Conservation (phyloP, 805 yeast genomes). For the Candida adriatica region DNA sequence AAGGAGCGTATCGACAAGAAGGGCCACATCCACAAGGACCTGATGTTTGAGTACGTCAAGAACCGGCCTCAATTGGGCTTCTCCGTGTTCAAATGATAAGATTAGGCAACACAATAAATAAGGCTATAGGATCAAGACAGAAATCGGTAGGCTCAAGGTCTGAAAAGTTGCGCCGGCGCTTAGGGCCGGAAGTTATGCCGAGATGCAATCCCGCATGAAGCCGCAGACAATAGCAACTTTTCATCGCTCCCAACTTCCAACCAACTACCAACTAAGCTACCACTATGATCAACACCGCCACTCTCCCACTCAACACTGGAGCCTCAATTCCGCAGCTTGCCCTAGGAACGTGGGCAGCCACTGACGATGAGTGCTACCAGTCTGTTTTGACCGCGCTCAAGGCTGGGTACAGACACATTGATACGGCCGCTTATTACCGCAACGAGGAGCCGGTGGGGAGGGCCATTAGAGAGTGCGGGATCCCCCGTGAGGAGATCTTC, state of each 20-base stretch:
- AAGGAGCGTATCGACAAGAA: constrained; percentile 15
- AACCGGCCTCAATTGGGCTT: neutral
- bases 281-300: neutral
- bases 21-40: constrained; percentile 7
- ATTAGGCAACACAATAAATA: too few species aligned
- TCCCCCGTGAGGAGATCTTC: constrained; percentile 57
- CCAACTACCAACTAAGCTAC: neutral
- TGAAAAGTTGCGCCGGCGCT: too few species aligned
- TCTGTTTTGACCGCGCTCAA: constrained; percentile 19
- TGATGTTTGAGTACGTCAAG: constrained; percentile 4
- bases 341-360: constrained; percentile 36
- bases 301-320: constrained; percentile 39
- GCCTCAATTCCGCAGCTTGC: constrained; percentile 45
- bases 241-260: neutral
- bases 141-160: too few species aligned
- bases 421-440: constrained; percentile 48
- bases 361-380: constrained; percentile 1
- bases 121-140: too few species aligned
- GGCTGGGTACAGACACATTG: constrained; percentile 55
- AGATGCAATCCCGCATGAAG: too few species aligned
- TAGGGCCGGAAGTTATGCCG: too few species aligned
- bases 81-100: neutral
- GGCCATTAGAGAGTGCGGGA: constrained; percentile 46
- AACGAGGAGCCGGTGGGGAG: constrained; percentile 50
- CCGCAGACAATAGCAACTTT: too few species aligned